Percentiles rank a stretch among this genome's conserved stretches.
These are phyloP conservation scores for Solidago caesia DNA, from an alignment of 129 eudicot species.

Conservation along the genomic window DNA sequence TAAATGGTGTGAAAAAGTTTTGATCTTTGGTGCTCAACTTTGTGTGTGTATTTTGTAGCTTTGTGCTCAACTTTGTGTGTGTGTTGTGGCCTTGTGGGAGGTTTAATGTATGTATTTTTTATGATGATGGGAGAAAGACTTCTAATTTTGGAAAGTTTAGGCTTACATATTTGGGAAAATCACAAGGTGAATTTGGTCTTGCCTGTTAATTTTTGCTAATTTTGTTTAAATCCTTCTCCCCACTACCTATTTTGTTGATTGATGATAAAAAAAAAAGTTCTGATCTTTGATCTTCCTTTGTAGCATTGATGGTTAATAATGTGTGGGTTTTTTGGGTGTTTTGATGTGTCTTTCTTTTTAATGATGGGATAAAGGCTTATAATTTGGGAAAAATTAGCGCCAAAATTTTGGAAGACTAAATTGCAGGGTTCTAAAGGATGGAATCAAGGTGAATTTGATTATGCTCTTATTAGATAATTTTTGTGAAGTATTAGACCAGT, in stretches of 20 bases:
- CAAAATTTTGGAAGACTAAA: slow-evolving; percentile 9
- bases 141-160: background rate
- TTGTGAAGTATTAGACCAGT: background rate
- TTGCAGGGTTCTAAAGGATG: slow-evolving; percentile 18
- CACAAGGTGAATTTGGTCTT: background rate
- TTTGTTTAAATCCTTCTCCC: background rate
- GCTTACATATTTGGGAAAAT: background rate
- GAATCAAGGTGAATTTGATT: slow-evolving; percentile 21
- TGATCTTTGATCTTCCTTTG: slow-evolving; percentile 18
- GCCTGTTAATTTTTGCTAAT: background rate
- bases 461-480: background rate
- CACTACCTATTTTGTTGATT: background rate
- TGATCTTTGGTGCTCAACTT: too few species aligned
- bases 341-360: background rate
- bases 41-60: too few species aligned
- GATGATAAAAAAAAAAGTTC: background rate
- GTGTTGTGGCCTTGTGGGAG: too few species aligned
- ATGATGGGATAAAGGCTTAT: background rate
- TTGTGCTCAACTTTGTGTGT: too few species aligned
- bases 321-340: background rate
- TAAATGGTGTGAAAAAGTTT: too few species aligned
- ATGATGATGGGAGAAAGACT: background rate
- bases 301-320: slow-evolving; percentile 6
- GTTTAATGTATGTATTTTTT: background rate
- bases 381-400: background rate